A percentile compares a stretch with the other conserved stretches of the same genome.
phyloP scores from a whole-genome alignment of 2,329 filamentous ascomycete genomes.

The Aspergillus piperis region DNA sequence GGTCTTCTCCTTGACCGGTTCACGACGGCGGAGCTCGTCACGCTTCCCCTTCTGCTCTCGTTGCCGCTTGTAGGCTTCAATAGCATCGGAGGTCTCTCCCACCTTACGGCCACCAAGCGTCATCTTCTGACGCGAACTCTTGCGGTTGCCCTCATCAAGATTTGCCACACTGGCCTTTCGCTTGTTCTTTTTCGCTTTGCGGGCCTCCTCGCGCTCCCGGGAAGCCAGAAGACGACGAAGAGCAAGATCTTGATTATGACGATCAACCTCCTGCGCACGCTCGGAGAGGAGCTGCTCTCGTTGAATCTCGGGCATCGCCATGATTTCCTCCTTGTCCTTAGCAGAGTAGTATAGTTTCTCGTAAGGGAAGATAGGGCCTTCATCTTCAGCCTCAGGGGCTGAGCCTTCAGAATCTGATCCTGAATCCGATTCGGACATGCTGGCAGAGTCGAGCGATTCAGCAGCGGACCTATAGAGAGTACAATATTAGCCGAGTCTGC shows the following conservation, averaged over 20 bases:
- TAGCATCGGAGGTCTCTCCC: constrained; percentile 68
- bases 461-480: constrained; percentile 62
- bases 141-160: constrained; percentile 73
- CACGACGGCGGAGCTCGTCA: constrained; percentile 49
- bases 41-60: constrained; percentile 60
- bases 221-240: constrained; percentile 74
- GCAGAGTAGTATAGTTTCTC: constrained; percentile 81
- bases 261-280: constrained; percentile 78
- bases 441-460: constrained; percentile 74
- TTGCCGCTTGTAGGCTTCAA: constrained; percentile 68
- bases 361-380: constrained; percentile 69
- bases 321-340: constrained; percentile 74
- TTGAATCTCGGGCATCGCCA: constrained; percentile 84
- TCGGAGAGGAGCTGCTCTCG: constrained; percentile 89
- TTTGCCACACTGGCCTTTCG: constrained; percentile 79
- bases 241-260: constrained; percentile 77
- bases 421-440: constrained; percentile 87
- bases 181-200: constrained; percentile 56
- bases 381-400: constrained; percentile 45
- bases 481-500: constrained; percentile 14
- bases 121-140: constrained; percentile 71
- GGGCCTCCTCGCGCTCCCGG: constrained; percentile 63
- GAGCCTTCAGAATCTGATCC: constrained; percentile 71
- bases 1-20: constrained; percentile 54
- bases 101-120: constrained; percentile 66